phyloP scores from a whole-genome alignment of 1,139 yeast species.

The Lodderomyces margitis region DNA sequence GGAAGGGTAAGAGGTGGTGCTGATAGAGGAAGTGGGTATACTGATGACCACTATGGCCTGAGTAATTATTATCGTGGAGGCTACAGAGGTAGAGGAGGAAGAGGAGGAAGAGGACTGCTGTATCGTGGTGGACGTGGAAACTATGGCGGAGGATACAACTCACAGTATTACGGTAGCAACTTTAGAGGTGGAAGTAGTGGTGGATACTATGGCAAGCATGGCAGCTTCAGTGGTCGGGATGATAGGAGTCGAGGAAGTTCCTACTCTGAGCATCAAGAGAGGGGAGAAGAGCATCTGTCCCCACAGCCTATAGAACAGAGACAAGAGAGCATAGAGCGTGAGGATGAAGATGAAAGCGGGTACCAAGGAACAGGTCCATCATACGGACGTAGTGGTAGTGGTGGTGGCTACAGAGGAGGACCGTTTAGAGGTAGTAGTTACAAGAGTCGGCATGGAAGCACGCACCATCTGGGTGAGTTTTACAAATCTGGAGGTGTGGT shows the following conservation, averaged over 20 bases:
- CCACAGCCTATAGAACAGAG: background rate
- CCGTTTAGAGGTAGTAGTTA: slow-evolving; percentile 6
- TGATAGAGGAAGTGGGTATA: background rate
- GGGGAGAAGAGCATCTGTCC: background rate
- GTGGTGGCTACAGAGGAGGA: slow-evolving; percentile 4
- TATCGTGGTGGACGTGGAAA: slow-evolving; percentile 12
- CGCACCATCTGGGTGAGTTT: slow-evolving; percentile 7
- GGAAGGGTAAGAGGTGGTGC: slow-evolving; percentile 2
- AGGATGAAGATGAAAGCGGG: background rate
- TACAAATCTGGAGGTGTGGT: slow-evolving; percentile 11
- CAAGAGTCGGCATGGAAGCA: slow-evolving; percentile 6
- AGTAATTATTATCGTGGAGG: slow-evolving; percentile 8
- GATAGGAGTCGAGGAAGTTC: slow-evolving; percentile 7
- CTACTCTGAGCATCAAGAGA: slow-evolving; percentile 4
- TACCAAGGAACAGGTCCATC: background rate
- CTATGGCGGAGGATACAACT: slow-evolving; percentile 26
- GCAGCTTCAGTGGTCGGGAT: slow-evolving; percentile 1
- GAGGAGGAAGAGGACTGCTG: slow-evolving; percentile 3
- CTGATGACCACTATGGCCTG: slow-evolving; percentile 7
- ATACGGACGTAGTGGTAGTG: slow-evolving; percentile 1
- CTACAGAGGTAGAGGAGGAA: slow-evolving; percentile 6
- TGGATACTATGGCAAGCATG: slow-evolving; percentile 2
- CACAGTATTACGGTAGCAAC: slow-evolving; percentile 6
- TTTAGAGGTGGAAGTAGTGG: slow-evolving; percentile 3
- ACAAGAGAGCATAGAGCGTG: background rate